Percentiles rank a stretch among this genome's conserved stretches.
These are phyloP conservation scores for Aspergillus affinis DNA, from an alignment of 495 filamentous ascomycete species.

Conservation along the genomic window DNA sequence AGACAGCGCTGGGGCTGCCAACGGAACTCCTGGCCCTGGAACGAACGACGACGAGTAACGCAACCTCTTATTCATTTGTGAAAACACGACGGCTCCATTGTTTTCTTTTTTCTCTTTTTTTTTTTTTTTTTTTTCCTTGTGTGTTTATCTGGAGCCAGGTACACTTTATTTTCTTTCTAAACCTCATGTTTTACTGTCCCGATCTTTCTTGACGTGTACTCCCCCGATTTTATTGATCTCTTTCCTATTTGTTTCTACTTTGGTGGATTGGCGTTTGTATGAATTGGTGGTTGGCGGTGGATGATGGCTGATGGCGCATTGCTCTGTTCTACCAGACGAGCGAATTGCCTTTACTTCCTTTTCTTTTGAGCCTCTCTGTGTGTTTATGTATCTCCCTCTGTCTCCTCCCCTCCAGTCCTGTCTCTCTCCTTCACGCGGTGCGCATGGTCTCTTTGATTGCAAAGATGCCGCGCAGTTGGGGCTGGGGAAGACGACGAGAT, in stretches of 20 bases:
- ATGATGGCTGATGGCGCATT: conserved; percentile 28
- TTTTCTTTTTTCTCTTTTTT: conserved; percentile 1
- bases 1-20: conserved; percentile 28
- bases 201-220: conserved; percentile 20
- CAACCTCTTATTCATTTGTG: conserved; percentile 5
- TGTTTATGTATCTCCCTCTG: neutral
- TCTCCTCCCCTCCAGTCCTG: no score
- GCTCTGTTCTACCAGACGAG: conserved; percentile 21
- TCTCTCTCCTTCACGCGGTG: neutral
- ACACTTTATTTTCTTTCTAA: conserved; percentile 15
- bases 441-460: neutral
- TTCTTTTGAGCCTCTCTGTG: conserved; percentile 6
- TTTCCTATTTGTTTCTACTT: conserved; percentile 3
- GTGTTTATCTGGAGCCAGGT: conserved; percentile 12
- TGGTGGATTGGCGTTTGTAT: conserved; percentile 23
- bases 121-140: conserved; percentile 8
- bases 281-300: conserved; percentile 20
- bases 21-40: conserved; percentile 23
- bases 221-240: conserved; percentile 11
- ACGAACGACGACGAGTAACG: conserved; percentile 39
- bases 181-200: conserved; percentile 11
- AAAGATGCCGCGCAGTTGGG: neutral
- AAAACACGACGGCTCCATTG: conserved; percentile 12
- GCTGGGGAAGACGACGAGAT: conserved; percentile 6
- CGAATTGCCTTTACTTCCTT: conserved; percentile 11